Base-by-base conservation (phyloP, 345 rosid genomes). In the Clarkia xantiana region DNA sequence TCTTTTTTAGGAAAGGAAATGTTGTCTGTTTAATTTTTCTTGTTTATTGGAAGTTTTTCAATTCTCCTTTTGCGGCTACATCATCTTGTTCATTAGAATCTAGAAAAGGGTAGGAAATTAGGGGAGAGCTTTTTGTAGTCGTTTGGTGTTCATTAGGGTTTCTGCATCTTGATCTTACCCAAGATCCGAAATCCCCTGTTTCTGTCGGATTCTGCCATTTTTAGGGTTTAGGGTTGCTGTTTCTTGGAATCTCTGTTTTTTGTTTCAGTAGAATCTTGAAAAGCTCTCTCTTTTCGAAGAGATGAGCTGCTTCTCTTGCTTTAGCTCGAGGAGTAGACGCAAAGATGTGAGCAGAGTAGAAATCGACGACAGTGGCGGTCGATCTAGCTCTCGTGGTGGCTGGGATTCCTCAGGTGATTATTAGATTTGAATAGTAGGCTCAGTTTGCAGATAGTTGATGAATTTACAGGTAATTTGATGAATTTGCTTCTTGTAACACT, bases 291-390 rank as follows among this genome's bases (percentile, higher is more conserved):
- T 22, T 22, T 41, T 14, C 44, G 11, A 49, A 40, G 53, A 57
- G 70, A 91, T 84, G 98, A 71, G 81, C 62, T 91, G 96, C 67
- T 91, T 86, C 61, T 77, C 84, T 62, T 91, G 98, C 68, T 19
- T 81, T n/a, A 69, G 47, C 58, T 67, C 79, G 2, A 74, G 66
- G 20, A 23, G 36, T 29, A 29, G 36, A 29, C 64, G 70, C 12
- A 77, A 76, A 11, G 95, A 71, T 50, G 65, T 43, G 13, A 65
- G 15, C 53, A 80, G 80, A 61, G 78, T 86, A 65, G 93, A 81
- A 62, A 59, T 73, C 63, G 94, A 84, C 65, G 94, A 84, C 42
- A 73, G 57, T 47, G 76, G 65, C 45, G 61, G 65, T 62, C 71
- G 86, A 63, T 72, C 86, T 44, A 64, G 45, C 58, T 55, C 72